Conservation (phyloP, 2,329 filamentous ascomycete genomes). For the Alternaria atra region DNA sequence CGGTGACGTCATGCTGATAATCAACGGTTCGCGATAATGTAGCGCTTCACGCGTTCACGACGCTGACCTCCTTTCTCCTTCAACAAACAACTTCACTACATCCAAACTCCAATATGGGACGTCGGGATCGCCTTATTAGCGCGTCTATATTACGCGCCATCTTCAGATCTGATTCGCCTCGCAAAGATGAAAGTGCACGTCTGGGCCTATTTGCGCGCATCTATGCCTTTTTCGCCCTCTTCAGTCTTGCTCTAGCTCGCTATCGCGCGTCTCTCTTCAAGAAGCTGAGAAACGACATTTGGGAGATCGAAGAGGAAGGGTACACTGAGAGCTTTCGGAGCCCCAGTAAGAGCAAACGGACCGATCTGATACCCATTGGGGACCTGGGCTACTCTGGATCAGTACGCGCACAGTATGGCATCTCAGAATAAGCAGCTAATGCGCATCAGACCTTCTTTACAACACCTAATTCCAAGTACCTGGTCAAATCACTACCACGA, state of each 20-base stretch:
- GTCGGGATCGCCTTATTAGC: constrained; percentile 48
- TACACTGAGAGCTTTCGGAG: constrained; percentile 64
- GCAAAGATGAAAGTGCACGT: constrained; percentile 29
- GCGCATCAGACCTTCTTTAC: constrained; percentile 70
- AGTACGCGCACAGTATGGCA: constrained; percentile 46
- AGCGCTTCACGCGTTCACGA: constrained; percentile 7
- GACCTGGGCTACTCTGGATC: constrained; percentile 79
- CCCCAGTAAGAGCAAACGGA: constrained; percentile 50
- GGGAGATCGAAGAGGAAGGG: constrained; percentile 63
- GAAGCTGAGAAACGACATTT: constrained; percentile 61
- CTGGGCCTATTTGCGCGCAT: constrained; percentile 55
- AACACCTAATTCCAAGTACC: constrained; percentile 70
- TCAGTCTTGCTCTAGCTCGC: constrained; percentile 59
- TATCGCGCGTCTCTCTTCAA: constrained; percentile 61
- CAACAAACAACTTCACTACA: constrained; percentile 1
- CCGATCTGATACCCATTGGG: constrained; percentile 65
- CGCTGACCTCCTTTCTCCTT: constrained; percentile 2
- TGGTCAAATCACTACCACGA: constrained; percentile 76
- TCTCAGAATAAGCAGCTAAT: constrained; percentile 14
- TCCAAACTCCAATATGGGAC: constrained; percentile 41
- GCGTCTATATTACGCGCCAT: constrained; percentile 50
- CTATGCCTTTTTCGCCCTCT: constrained; percentile 64
- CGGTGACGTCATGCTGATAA: constrained; percentile 20
- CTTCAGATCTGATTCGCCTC: constrained; percentile 34
- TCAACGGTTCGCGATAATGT: neutral